A percentile compares a stretch with the other conserved stretches of the same genome.
phyloP scores from a whole-genome alignment of 2,329 filamentous ascomycete genomes.

The Apiospora aurea region DNA sequence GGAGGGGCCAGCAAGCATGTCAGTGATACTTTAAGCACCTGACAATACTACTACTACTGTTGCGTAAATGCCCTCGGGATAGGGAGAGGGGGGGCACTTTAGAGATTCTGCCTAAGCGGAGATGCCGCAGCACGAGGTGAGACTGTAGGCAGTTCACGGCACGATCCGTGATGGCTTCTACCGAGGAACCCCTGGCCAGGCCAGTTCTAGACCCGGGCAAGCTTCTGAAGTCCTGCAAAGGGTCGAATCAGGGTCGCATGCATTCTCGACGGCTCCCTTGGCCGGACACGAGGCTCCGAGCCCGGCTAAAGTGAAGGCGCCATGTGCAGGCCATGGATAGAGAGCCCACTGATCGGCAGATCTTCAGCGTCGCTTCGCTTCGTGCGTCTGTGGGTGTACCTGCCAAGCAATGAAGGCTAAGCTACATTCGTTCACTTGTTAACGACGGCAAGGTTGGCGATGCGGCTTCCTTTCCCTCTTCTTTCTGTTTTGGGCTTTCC shows the following conservation, averaged over 20 bases:
- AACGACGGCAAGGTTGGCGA: not conserved
- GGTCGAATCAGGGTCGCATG: not conserved
- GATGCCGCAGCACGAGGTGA: not conserved
- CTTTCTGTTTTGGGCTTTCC: too few relatives aligned
- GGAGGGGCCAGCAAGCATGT: not conserved
- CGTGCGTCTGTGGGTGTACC: not conserved
- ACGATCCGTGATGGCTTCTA: not conserved
- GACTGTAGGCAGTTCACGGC: not conserved
- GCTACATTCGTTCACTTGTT: too few relatives aligned
- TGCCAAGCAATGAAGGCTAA: too few relatives aligned
- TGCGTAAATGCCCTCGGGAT: not conserved
- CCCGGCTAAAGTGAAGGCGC: slow-evolving; percentile 10
- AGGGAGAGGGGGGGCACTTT: not conserved
- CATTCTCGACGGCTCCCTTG: not conserved
- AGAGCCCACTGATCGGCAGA: slow-evolving; percentile 14
- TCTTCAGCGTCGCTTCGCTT: not conserved
- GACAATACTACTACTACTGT: too few relatives aligned
- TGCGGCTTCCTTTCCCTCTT: not conserved
- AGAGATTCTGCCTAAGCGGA: not conserved
- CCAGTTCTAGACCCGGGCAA: not conserved
- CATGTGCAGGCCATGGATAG: not conserved
- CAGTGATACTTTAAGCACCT: not conserved
- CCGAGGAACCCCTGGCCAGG: not conserved
- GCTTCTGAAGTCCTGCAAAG: not conserved
- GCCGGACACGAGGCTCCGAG: slow-evolving; percentile 6